Conservation (phyloP, 2,329 filamentous ascomycete species). For the Colletotrichum tamarilloi region DNA sequence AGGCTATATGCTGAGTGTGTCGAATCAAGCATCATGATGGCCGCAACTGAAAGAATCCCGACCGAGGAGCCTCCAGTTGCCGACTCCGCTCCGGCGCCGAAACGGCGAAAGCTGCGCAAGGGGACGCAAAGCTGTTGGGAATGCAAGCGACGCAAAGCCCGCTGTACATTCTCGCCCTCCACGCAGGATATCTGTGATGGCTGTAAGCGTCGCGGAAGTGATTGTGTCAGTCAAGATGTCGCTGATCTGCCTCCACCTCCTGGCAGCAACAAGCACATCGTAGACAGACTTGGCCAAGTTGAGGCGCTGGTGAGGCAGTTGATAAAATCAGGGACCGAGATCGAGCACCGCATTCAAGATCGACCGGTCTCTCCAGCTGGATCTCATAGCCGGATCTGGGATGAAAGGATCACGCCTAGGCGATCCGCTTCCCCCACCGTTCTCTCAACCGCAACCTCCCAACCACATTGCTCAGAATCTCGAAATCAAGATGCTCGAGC, state of each 20-base stretch:
- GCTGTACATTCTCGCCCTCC: constrained; percentile 13
- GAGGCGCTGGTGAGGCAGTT: constrained; percentile 49
- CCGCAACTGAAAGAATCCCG: not conserved
- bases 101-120: constrained; percentile 30
- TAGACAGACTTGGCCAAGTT: constrained; percentile 47
- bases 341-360: not conserved
- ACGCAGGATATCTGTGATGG: constrained; percentile 6
- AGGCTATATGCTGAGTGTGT: not conserved
- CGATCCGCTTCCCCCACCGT: not conserved
- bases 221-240: constrained; percentile 56
- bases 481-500: not conserved
- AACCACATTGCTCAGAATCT: not conserved
- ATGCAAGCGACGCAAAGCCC: constrained; percentile 30
- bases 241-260: constrained; percentile 47
- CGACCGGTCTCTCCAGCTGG: not conserved
- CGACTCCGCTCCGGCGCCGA: not conserved
- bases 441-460: not conserved
- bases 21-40: not conserved
- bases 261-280: constrained; percentile 41
- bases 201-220: constrained; percentile 55
- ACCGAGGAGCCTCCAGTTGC: not conserved
- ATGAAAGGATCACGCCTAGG: not conserved
- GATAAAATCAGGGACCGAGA: not conserved
- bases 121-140: constrained; percentile 34
- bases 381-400: not conserved